Evolutionary conservation across 768 basidiomycete genomes (phyloP).

Genomic region (Pisolithus orientalis): DNA sequence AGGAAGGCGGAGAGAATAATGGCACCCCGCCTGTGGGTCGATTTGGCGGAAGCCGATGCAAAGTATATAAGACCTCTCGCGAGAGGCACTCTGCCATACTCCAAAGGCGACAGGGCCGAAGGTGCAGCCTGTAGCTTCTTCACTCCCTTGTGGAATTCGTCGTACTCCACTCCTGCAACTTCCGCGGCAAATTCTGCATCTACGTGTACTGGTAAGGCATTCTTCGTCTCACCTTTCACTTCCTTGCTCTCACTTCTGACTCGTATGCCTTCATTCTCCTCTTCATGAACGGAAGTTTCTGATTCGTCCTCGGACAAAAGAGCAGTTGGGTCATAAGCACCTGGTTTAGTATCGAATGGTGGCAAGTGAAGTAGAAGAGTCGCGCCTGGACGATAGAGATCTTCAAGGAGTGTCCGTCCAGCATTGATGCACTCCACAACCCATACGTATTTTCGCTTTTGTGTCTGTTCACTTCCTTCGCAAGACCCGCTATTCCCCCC

Average conservation of each 20-base stretch:
- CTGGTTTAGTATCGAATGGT: slow-evolving; percentile 82
- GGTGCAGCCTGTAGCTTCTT: slow-evolving; percentile 43
- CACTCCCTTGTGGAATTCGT: slow-evolving; percentile 71
- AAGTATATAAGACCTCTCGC: too few relatives aligned
- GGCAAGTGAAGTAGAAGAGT: slow-evolving; percentile 90
- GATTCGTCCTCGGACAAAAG: slow-evolving; percentile 15
- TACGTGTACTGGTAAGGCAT: slow-evolving; percentile 27
- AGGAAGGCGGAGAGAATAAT: too few relatives aligned
- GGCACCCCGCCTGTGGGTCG: too few relatives aligned
- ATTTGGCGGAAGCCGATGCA: too few relatives aligned
- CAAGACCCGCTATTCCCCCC: slow-evolving; percentile 61
- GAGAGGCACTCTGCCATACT: too few relatives aligned
- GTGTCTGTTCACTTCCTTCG: slow-evolving; percentile 55
- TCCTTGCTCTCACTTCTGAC: slow-evolving; percentile 24
- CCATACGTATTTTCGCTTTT: slow-evolving; percentile 87
- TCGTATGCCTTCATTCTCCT: slow-evolving; percentile 13
- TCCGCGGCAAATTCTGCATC: slow-evolving; percentile 84
- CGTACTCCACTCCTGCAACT: slow-evolving; percentile 75
- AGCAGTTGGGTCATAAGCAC: slow-evolving; percentile 65
- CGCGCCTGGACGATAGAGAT: slow-evolving; percentile 78
- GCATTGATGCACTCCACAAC: slow-evolving; percentile 93
- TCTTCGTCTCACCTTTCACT: slow-evolving; percentile 21
- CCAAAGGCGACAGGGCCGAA: too few relatives aligned
- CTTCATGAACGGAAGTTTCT: slow-evolving; percentile 26
- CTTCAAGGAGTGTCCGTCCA: slow-evolving; percentile 77